A percentile compares a stretch with the other conserved stretches of the same genome.
Conservation (phyloP, 805 yeast genomes). For the Wickerhamomyces mucosus region DNA sequence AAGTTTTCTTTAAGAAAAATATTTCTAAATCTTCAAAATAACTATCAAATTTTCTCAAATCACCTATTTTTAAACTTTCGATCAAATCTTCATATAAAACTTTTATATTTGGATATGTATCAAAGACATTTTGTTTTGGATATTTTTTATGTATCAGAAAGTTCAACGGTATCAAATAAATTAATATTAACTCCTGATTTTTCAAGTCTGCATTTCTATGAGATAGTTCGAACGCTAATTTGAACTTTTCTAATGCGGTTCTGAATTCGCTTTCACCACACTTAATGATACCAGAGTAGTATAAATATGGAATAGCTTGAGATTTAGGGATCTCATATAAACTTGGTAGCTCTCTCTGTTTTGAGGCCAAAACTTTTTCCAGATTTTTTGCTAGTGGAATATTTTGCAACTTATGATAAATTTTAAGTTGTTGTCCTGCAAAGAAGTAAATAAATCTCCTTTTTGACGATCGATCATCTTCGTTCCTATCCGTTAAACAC, state of each 20-base stretch:
- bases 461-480: slow-evolving; percentile 39
- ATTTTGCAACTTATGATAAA: slow-evolving; percentile 59
- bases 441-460: slow-evolving; percentile 61
- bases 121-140: slow-evolving; percentile 36
- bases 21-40: slow-evolving; percentile 35
- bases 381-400: slow-evolving; percentile 66
- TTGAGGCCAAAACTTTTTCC: slow-evolving; percentile 56
- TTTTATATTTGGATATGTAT: slow-evolving; percentile 32
- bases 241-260: slow-evolving; percentile 41
- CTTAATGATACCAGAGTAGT: slow-evolving; percentile 58
- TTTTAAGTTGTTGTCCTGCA: slow-evolving; percentile 56
- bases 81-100: slow-evolving; percentile 28
- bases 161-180: slow-evolving; percentile 55
- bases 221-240: slow-evolving; percentile 30
- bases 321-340: slow-evolving; percentile 33
- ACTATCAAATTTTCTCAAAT: slow-evolving; percentile 40
- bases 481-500: slow-evolving; percentile 70
- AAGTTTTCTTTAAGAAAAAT: slow-evolving; percentile 44
- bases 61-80: slow-evolving; percentile 35
- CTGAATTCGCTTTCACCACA: slow-evolving; percentile 55
- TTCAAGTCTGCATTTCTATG: slow-evolving; percentile 4
- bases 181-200: slow-evolving; percentile 33
- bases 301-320: slow-evolving; percentile 53
- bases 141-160: slow-evolving; percentile 37
- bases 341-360: slow-evolving; percentile 43